Evolutionary conservation across 169 alveolate species (phyloP), one percentile per base, ranked within the genome.

Genomic region (Cyclospora cayetanensis): DNA sequence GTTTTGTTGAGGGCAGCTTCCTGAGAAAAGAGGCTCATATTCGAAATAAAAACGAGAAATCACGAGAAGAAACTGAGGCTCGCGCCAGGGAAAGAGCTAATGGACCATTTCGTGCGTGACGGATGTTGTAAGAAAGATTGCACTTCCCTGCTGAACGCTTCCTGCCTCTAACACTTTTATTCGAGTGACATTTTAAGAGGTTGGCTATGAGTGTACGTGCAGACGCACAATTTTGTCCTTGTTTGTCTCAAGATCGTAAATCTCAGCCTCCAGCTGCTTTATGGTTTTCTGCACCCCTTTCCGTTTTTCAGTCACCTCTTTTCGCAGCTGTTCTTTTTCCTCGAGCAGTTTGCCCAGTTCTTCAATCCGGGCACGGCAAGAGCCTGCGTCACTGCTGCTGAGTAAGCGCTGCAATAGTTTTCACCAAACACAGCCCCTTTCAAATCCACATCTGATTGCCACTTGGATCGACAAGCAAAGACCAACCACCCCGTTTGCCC

Each of bases 181-280:
- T n/a, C n/a, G n/a, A n/a, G n/a, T n/a, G n/a, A n/a, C n/a, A n/a
- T n/a, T n/a, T n/a, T n/a, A n/a, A n/a, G n/a, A n/a, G n/a, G n/a
- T n/a, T n/a, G n/a, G n/a, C n/a, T n/a, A n/a, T n/a, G n/a, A n/a
- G n/a, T n/a, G n/a, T n/a, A n/a, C n/a, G n/a, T n/a, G n/a, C 52
- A 72, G 77, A 3, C 93, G 52, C 87, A 90, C 70, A 63, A 92
- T 65, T 46, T 80, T 89, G 37, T 79, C 85, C 65, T 87, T 82
- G 84, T 90, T 90, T 65, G 72, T 80, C 80, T 91, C 95, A 27
- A 91, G 80, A 41, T 90, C 93, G 85, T 63, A 5, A 29, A 65
- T 25, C 80, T 60, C 76, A 18, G 70, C 43, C 25, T 55, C 66
- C 37, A 90, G 84, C 43, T 29, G 50, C 34, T 37, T n/a, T 0